Evolutionary conservation across 305 asterid species (phyloP).

Genomic region (Fraxinus baroniana): DNA sequence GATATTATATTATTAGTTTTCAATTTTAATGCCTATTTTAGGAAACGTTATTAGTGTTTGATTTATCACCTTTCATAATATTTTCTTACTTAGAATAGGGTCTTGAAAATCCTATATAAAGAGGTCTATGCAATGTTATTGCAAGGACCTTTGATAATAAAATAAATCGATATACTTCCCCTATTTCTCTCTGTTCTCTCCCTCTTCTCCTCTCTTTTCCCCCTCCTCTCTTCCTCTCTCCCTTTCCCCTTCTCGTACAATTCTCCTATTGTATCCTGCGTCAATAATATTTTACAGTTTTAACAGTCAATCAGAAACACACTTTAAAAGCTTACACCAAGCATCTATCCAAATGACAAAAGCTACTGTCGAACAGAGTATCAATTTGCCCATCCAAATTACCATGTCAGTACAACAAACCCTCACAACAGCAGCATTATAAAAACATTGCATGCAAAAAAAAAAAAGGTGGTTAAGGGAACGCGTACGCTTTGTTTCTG

Average conservation of each 20-base stretch:
- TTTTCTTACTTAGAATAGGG: too few species aligned
- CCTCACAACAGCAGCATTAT: conserved; percentile 11
- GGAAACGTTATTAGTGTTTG: too few species aligned
- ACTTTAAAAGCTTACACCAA: background rate
- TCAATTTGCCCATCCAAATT: background rate
- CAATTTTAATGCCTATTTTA: too few species aligned
- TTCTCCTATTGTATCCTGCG: background rate
- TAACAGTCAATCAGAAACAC: background rate
- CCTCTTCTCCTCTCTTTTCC: background rate
- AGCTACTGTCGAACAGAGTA: background rate
- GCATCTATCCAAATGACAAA: background rate
- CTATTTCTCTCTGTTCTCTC: background rate
- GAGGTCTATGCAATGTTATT: background rate
- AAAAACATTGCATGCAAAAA: conserved; percentile 2
- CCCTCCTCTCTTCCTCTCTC: background rate
- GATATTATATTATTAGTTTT: too few species aligned
- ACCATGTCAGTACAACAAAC: background rate
- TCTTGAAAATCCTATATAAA: too few species aligned
- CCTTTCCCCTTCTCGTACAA: background rate
- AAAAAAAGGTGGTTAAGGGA: conserved; percentile 12
- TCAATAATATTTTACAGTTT: background rate
- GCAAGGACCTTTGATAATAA: background rate
- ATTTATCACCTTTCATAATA: too few species aligned
- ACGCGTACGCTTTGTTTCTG: conserved; percentile 54
- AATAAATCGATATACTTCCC: background rate